A percentile compares a stretch with the other conserved stretches of the same genome.
Conservation (phyloP, 257 asterid species). For the Oldenlandia corymbosa region DNA sequence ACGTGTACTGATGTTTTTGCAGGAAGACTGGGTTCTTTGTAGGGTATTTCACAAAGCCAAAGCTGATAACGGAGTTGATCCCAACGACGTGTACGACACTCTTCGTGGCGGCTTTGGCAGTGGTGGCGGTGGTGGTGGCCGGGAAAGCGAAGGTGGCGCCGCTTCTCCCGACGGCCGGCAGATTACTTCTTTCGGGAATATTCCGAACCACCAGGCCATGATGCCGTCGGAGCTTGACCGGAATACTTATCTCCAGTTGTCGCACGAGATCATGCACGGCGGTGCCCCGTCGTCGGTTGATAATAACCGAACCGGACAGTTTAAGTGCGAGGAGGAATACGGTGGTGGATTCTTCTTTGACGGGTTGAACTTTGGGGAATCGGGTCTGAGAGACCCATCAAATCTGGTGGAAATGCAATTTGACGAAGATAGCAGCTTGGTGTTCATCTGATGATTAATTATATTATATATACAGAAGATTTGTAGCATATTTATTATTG, state of each 20-base stretch:
- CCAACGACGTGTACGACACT: constrained; percentile 14
- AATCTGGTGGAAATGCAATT: constrained; percentile 25
- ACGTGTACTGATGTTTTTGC: constrained; percentile 12
- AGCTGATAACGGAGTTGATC: constrained; percentile 29
- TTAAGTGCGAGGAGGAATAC: constrained; percentile 27
- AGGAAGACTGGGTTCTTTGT: constrained; percentile 91
- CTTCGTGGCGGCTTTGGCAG: constrained; percentile 3
- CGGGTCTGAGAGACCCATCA: constrained; percentile 14
- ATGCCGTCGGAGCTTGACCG: constrained; percentile 16
- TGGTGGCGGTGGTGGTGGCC: too few relatives aligned
- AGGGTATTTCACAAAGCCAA: constrained; percentile 68
- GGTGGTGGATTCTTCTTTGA: constrained; percentile 32
- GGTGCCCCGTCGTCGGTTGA: constrained; percentile 4
- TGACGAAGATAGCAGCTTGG: constrained; percentile 35
- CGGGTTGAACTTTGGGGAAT: constrained; percentile 22
- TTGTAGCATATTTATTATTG: too few relatives aligned
- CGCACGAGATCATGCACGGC: background rate
- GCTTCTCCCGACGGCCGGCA: too few relatives aligned
- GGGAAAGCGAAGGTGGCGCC: too few relatives aligned
- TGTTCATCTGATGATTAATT: too few relatives aligned
- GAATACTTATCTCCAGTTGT: constrained; percentile 19
- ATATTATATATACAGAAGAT: too few relatives aligned
- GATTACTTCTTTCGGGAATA: too few relatives aligned
- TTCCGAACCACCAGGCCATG: too few relatives aligned
- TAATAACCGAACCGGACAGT: constrained; percentile 1